Percentiles rank a stretch among this genome's conserved stretches.
Evolutionary conservation across 2,329 filamentous ascomycete genomes (phyloP).

Genomic region (Fonsecaea pugnacius): DNA sequence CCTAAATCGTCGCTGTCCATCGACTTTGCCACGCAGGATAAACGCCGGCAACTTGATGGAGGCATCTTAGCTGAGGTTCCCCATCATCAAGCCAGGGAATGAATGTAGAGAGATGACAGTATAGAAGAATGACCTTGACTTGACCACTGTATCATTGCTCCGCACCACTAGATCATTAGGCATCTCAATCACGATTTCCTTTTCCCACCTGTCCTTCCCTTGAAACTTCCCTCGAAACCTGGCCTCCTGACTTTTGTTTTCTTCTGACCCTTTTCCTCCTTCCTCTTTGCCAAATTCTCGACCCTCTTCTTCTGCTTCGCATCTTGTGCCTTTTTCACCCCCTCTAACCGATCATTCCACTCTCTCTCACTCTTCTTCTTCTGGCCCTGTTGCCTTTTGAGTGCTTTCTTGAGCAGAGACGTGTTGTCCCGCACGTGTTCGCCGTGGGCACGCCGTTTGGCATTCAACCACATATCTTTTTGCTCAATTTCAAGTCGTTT

Average conservation of each 20-base stretch:
- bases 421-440: constrained; percentile 89
- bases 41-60: background rate
- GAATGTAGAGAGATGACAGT: background rate
- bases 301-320: constrained; percentile 82
- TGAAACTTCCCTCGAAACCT: constrained; percentile 75
- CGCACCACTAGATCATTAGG: background rate
- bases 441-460: constrained; percentile 84
- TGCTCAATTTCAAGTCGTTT: constrained; percentile 87
- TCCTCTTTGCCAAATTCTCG: constrained; percentile 74
- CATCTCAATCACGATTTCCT: constrained; percentile 24
- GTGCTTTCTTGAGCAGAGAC: constrained; percentile 83
- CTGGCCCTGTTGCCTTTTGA: constrained; percentile 86
- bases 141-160: background rate
- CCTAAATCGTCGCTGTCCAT: too few relatives aligned
- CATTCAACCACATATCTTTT: constrained; percentile 92
- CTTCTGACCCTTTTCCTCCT: constrained; percentile 71
- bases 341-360: constrained; percentile 75
- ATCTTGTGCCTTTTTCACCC: constrained; percentile 75
- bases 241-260: constrained; percentile 61
- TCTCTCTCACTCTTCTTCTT: constrained; percentile 93
- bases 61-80: background rate
- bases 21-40: too few relatives aligned
- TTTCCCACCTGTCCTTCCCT: constrained; percentile 45
- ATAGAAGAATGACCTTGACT: background rate
- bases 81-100: background rate